These are phyloP conservation scores for Verticillium longisporum DNA, from an alignment of 2,329 filamentous ascomycete genomes.

Conservation along the genomic window DNA sequence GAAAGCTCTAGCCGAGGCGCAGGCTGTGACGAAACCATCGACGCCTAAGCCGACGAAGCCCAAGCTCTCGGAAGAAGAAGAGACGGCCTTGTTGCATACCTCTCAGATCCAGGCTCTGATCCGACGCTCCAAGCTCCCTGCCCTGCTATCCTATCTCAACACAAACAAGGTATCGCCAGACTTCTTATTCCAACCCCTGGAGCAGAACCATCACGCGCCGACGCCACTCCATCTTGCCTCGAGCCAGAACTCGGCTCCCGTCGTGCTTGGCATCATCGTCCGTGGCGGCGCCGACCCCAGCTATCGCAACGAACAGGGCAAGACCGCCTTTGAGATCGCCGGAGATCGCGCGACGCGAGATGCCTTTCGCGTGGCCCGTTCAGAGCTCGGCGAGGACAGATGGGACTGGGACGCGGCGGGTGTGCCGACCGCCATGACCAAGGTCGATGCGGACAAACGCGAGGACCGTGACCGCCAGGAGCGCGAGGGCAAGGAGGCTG, in stretches of 20 bases:
- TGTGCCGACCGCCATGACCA: slow-evolving; percentile 65
- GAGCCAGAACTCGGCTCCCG: slow-evolving; percentile 67
- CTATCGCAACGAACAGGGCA: slow-evolving; percentile 64
- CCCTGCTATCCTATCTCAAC: slow-evolving; percentile 74
- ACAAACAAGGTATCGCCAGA: slow-evolving; percentile 64
- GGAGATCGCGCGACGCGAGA: slow-evolving; percentile 83
- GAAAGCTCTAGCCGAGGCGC: slow-evolving; percentile 27
- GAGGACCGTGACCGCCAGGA: slow-evolving; percentile 65
- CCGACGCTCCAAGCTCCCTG: slow-evolving; percentile 82
- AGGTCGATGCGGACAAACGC: slow-evolving; percentile 63
- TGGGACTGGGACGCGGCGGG: slow-evolving; percentile 76
- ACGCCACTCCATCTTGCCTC: slow-evolving; percentile 83
- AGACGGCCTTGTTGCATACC: slow-evolving; percentile 75
- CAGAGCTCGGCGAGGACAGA: slow-evolving; percentile 67
- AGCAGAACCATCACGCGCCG: slow-evolving; percentile 71
- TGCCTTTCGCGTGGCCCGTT: slow-evolving; percentile 82
- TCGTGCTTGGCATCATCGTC: slow-evolving; percentile 70
- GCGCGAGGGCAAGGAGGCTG: slow-evolving; percentile 59
- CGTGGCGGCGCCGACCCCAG: slow-evolving; percentile 73
- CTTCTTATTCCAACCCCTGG: slow-evolving; percentile 68
- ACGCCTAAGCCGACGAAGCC: slow-evolving; percentile 43
- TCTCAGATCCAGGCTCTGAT: slow-evolving; percentile 83
- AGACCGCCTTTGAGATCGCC: slow-evolving; percentile 78
- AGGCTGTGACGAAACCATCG: slow-evolving; percentile 34
- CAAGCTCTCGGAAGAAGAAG: slow-evolving; percentile 75